Evolutionary conservation across 768 basidiomycete genomes (phyloP).

Genomic region (Kondoa subrosea): DNA sequence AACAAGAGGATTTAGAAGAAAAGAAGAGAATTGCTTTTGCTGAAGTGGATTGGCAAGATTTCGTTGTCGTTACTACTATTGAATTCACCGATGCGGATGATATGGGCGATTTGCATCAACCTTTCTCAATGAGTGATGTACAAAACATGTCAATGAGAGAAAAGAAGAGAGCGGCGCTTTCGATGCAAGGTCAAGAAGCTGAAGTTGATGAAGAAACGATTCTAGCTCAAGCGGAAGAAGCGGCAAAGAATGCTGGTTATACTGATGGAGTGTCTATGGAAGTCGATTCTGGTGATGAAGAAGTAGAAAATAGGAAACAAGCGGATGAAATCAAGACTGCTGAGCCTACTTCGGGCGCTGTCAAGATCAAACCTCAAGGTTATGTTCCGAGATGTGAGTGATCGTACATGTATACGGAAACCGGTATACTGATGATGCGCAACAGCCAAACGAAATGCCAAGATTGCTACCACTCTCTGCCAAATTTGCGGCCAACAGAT

Average conservation of each 20-base stretch:
- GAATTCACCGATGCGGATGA: conserved; percentile 91
- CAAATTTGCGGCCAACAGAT: conserved; percentile 91
- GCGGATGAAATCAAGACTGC: conserved; percentile 29
- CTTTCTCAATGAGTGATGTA: conserved; percentile 85
- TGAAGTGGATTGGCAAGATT: conserved; percentile 98
- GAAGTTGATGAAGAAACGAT: conserved; percentile 49
- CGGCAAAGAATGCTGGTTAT: conserved; percentile 60
- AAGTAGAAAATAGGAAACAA: conserved; percentile 27
- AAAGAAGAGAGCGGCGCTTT: conserved; percentile 94
- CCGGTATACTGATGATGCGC: conserved; percentile 36
- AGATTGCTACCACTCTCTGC: conserved; percentile 52
- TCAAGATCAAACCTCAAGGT: conserved; percentile 16
- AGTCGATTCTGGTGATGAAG: conserved; percentile 50
- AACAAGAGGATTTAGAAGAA: conserved; percentile 79
- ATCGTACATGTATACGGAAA: not conserved
- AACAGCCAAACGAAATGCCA: conserved; percentile 44
- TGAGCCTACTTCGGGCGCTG: not conserved
- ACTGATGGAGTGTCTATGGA: conserved; percentile 41
- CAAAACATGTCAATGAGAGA: conserved; percentile 93
- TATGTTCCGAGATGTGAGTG: conserved; percentile 8
- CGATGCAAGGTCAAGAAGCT: conserved; percentile 57
- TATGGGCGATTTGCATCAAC: conserved; percentile 71
- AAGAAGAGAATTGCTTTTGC: conserved; percentile 87
- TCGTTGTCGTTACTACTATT: conserved; percentile 91
- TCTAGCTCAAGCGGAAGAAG: conserved; percentile 44